phyloP scores from a whole-genome alignment of 768 basidiomycete genomes.

The Gyrodon lividus region DNA sequence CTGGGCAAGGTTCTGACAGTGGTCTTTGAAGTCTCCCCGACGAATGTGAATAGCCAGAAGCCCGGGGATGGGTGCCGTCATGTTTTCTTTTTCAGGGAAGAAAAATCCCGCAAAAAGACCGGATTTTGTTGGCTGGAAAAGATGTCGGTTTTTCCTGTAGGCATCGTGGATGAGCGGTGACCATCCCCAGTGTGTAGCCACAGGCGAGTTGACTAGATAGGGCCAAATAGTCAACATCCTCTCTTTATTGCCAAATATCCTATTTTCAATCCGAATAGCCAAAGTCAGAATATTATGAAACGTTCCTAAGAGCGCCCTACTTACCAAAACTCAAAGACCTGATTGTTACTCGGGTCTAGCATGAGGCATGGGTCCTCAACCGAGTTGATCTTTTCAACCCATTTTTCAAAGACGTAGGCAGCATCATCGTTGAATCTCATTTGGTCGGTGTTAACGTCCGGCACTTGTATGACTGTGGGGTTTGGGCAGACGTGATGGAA shows the following conservation, averaged over 20 bases:
- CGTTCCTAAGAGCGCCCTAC: conserved; percentile 1
- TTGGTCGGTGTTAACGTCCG: conserved; percentile 28
- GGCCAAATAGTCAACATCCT: conserved; percentile 38
- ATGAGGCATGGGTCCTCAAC: conserved; percentile 42
- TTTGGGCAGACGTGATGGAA: conserved; percentile 43
- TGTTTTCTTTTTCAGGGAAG: not conserved
- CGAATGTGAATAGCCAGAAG: conserved; percentile 52
- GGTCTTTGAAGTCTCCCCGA: conserved; percentile 47
- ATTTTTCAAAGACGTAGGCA: conserved; percentile 34
- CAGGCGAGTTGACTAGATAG: conserved; percentile 31
- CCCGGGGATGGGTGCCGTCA: conserved; percentile 31
- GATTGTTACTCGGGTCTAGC: conserved; percentile 22
- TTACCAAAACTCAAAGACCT: conserved; percentile 39
- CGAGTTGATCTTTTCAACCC: conserved; percentile 35
- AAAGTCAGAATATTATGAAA: not conserved
- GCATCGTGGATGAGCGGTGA: conserved; percentile 35
- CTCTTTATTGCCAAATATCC: conserved; percentile 33
- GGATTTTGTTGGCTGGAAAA: conserved; percentile 16
- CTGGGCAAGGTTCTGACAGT: conserved; percentile 41
- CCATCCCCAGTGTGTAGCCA: conserved; percentile 38
- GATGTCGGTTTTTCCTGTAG: conserved; percentile 29
- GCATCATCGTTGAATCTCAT: conserved; percentile 28
- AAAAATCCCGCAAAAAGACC: not conserved
- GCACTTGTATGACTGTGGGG: conserved; percentile 32
- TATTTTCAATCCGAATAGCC: conserved; percentile 8